Evolutionary conservation across 768 basidiomycete genomes (phyloP), one percentile per base, ranked within the genome.

Genomic region (Hericium erinaceus): DNA sequence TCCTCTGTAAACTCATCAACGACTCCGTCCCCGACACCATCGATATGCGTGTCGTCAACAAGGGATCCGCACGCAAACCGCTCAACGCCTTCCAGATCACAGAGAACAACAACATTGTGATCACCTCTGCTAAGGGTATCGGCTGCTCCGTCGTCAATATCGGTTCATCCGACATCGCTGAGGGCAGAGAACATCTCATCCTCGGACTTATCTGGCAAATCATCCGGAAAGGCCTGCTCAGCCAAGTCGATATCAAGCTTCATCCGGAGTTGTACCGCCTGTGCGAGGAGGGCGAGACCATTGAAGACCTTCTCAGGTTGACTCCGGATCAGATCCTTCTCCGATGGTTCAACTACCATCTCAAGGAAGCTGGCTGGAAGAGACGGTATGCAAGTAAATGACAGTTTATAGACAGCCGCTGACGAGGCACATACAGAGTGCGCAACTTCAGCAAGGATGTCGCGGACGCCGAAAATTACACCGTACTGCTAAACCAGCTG

Each of bases 91-190:
- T 99, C 82, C 94, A 99, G 67, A 98, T 98, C 66, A 98, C 97
- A 0, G 97, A 99, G 71, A 98, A 98, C 77, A 98, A 99, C 79
- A 99, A 98, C 73, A 97, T 99, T 67, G 95, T 98, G 67, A 97
- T 99, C 73, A 89, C 92, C 12, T 98, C 97, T 24, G 85, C 95
- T 39, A 98, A 98, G 74, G 95, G 89, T 70, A 98, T 99, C 63
- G 95, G 97, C 39, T 97, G 97, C 68, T 95, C 92, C 2, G 94
- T 98, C 55, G 95, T 99, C 72, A 99, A 99, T 73, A 98, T 99
- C 62, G 97, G 97, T 24, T 88, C 95, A 0, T 79, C 83, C 2
- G 97, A 99, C 74, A 75, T 99, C 53, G 80, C 92, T 28, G 95
- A 95, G 61, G 94, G 95, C 15, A 77, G 90, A 58, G 95, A 99